Percentiles rank a stretch among this genome's conserved stretches.
These are phyloP conservation scores for Raddia distichophylla DNA, from an alignment of 176 grass and related monocot genomes.

Conservation along the genomic window DNA sequence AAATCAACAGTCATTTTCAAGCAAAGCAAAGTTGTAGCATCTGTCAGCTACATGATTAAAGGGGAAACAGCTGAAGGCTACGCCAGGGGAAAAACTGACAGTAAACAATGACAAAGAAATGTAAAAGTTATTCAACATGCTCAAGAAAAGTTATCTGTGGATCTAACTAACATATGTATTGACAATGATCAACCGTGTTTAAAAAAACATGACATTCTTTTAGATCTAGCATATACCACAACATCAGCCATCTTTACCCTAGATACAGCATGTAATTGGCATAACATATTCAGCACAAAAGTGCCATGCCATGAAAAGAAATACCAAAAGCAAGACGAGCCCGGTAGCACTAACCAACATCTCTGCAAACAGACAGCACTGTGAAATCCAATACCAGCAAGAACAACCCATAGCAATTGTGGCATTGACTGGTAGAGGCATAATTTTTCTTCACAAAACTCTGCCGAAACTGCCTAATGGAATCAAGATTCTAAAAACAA, in stretches of 20 bases:
- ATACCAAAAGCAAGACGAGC: no score
- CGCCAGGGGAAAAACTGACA: background rate
- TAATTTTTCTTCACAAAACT: background rate
- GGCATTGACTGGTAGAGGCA: background rate
- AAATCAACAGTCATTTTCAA: constrained; percentile 32
- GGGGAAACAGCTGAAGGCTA: background rate
- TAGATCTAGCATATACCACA: background rate
- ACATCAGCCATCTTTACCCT: background rate
- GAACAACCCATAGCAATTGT: background rate
- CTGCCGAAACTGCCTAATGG: background rate
- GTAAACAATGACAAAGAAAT: background rate
- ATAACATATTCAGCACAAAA: background rate
- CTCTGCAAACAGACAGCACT: background rate
- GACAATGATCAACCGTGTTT: background rate
- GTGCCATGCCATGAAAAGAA: background rate
- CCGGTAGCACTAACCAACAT: background rate
- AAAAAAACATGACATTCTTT: background rate
- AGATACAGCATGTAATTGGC: background rate
- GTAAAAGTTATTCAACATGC: background rate
- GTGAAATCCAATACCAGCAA: background rate
- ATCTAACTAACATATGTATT: constrained; percentile 12
- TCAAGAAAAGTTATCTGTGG: background rate
- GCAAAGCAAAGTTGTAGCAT: background rate
- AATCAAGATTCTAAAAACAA: background rate
- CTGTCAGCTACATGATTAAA: background rate